These are phyloP conservation scores for Auricularia auricula-judae DNA, from an alignment of 768 basidiomycete species.

Conservation along the genomic window DNA sequence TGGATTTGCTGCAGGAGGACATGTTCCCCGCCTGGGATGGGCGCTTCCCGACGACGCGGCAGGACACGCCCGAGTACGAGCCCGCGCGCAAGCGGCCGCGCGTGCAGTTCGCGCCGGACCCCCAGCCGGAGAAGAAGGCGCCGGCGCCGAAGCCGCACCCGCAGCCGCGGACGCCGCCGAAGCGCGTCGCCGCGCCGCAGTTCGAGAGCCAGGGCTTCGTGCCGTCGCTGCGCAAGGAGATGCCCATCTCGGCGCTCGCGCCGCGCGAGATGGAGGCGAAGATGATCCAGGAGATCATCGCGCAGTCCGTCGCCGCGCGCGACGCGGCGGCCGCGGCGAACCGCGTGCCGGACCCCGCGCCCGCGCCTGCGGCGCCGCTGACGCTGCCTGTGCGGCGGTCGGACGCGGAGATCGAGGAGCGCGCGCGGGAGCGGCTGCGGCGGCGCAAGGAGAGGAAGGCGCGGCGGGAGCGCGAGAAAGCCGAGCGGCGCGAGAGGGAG, in stretches of 20 bases:
- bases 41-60: no score
- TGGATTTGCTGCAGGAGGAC: no score
- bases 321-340: constrained; percentile 19
- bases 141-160: neutral
- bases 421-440: neutral
- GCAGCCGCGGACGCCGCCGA: neutral
- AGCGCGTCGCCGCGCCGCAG: constrained; percentile 6
- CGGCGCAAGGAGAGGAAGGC: constrained; percentile 48
- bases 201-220: neutral
- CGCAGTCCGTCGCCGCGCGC: constrained; percentile 13
- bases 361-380: constrained; percentile 7
- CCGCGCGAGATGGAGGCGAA: constrained; percentile 2
- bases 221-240: constrained; percentile 6
- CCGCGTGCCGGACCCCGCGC: constrained; percentile 6
- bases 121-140: no score
- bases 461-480: constrained; percentile 1
- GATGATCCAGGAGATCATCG: neutral
- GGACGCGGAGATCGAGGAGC: constrained; percentile 4
- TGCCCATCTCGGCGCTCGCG: neutral
- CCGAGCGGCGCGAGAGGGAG: constrained; percentile 7
- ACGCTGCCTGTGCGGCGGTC: constrained; percentile 17
- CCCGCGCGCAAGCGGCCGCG: no score
- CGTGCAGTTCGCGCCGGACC: no score
- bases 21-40: no score
- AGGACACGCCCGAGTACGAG: no score